A percentile compares a stretch with the other conserved stretches of the same genome.
These are phyloP conservation scores for Protomyces inundatus DNA, from an alignment of 1,139 yeast species.

Conservation along the genomic window DNA sequence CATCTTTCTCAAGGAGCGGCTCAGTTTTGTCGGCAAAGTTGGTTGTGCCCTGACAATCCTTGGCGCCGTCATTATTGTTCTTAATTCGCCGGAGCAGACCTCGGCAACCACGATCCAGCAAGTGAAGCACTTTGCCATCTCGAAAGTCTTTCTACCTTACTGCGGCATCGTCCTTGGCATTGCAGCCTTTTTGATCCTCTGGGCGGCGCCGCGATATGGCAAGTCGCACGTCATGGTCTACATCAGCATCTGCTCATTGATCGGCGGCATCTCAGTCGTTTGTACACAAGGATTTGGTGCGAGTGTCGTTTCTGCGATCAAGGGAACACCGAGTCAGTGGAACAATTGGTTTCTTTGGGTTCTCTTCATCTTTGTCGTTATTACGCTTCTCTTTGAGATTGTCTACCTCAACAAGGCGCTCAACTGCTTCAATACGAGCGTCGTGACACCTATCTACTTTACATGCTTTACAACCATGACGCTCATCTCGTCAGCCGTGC, in stretches of 20 bases:
- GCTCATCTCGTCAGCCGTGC: constrained; percentile 30
- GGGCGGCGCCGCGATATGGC: constrained; percentile 30
- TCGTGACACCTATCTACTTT: constrained; percentile 31
- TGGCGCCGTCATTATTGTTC: constrained; percentile 28
- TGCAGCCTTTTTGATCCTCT: constrained; percentile 25
- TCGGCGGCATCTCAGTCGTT: constrained; percentile 31
- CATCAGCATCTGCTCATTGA: constrained; percentile 29
- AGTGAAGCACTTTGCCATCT: constrained; percentile 22
- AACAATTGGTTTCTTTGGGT: constrained; percentile 31
- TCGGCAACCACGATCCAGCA: constrained; percentile 27
- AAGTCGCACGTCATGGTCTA: constrained; percentile 27
- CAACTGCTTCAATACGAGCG: constrained; percentile 30
- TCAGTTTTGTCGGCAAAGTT: constrained; percentile 30
- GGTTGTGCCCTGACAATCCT: constrained; percentile 30
- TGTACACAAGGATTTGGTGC: constrained; percentile 31
- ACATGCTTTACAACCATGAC: constrained; percentile 29
- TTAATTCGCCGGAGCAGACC: constrained; percentile 30
- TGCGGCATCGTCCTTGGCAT: constrained; percentile 13
- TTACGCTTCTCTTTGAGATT: constrained; percentile 28
- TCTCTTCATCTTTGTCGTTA: constrained; percentile 27
- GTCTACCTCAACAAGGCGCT: constrained; percentile 31
- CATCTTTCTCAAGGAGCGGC: constrained; percentile 29
- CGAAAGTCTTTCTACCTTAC: constrained; percentile 27
- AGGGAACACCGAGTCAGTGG: constrained; percentile 29
- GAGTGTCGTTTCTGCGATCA: constrained; percentile 29